These are phyloP conservation scores for Aspergillus chevalieri DNA, from an alignment of 2,329 filamentous ascomycete genomes.

Conservation along the genomic window DNA sequence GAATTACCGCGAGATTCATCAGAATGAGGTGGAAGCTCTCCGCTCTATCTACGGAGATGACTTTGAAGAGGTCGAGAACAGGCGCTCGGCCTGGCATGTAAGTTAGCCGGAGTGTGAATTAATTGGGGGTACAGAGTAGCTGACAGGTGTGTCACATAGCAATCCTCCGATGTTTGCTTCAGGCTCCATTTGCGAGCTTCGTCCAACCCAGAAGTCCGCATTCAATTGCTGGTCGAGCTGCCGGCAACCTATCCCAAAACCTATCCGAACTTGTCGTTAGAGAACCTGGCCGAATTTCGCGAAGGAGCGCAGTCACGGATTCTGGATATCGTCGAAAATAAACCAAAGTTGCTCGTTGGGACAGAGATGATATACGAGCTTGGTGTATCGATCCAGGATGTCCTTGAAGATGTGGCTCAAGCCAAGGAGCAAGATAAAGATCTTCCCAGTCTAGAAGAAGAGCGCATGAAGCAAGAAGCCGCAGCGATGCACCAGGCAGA, in stretches of 20 bases:
- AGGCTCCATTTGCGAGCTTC: constrained; percentile 71
- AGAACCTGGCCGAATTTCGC: constrained; percentile 58
- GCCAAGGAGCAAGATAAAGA: constrained; percentile 68
- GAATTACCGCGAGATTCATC: constrained; percentile 76
- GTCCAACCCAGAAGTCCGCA: constrained; percentile 63
- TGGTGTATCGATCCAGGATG: constrained; percentile 55
- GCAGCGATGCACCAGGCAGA: constrained; percentile 54
- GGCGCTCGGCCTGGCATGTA: constrained; percentile 78
- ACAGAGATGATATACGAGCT: constrained; percentile 62
- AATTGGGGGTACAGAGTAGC: not conserved
- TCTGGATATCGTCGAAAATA: constrained; percentile 60
- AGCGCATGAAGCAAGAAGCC: constrained; percentile 76
- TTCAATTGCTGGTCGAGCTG: constrained; percentile 70
- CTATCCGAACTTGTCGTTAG: constrained; percentile 64
- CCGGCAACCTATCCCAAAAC: constrained; percentile 90
- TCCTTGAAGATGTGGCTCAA: constrained; percentile 79
- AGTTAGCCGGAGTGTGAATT: constrained; percentile 17
- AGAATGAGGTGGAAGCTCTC: constrained; percentile 79
- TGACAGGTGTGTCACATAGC: constrained; percentile 40
- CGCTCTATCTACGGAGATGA: constrained; percentile 87
- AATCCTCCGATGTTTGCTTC: constrained; percentile 72
- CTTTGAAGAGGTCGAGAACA: constrained; percentile 66
- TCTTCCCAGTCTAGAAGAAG: constrained; percentile 80
- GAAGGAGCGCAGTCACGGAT: constrained; percentile 67
- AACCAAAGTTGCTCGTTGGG: constrained; percentile 59